Conservation (phyloP, 2,329 filamentous ascomycete genomes). For the Arachnomyces sp. region DNA sequence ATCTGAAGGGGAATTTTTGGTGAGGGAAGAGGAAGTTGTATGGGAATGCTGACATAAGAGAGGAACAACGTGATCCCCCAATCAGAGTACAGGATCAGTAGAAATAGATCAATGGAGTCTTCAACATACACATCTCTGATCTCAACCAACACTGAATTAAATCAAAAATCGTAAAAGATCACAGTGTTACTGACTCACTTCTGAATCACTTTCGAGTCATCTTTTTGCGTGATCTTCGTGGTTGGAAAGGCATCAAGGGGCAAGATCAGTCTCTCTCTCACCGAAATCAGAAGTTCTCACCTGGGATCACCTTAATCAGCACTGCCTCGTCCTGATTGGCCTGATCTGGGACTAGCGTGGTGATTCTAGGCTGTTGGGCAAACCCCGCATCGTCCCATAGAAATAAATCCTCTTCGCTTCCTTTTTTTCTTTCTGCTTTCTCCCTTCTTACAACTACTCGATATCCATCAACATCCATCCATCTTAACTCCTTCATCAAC, state of each 20-base stretch:
- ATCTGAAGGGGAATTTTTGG: slow-evolving; percentile 23
- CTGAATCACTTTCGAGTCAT: too few species aligned
- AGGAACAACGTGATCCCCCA: slow-evolving; percentile 22
- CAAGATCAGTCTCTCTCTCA: slow-evolving; percentile 8
- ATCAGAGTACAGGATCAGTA: slow-evolving; percentile 33
- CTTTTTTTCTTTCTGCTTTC: slow-evolving; percentile 16
- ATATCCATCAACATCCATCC: slow-evolving; percentile 12
- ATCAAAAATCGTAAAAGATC: too few species aligned
- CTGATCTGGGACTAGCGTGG: neutral
- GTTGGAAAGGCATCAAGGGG: slow-evolving; percentile 14
- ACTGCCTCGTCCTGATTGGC: slow-evolving; percentile 1
- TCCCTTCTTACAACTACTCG: slow-evolving; percentile 10
- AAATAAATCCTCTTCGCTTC: slow-evolving; percentile 11
- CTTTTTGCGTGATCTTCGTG: slow-evolving; percentile 1
- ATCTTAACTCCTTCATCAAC: slow-evolving; percentile 13
- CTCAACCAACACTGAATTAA: slow-evolving; percentile 19
- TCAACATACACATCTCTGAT: slow-evolving; percentile 22
- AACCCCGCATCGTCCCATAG: slow-evolving; percentile 10
- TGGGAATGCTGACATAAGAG: slow-evolving; percentile 24
- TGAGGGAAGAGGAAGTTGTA: slow-evolving; percentile 9
- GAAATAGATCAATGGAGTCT: slow-evolving; percentile 16
- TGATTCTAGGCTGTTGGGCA: slow-evolving; percentile 19
- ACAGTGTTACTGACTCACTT: too few species aligned
- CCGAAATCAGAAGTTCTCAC: slow-evolving; percentile 20
- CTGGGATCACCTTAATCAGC: slow-evolving; percentile 11